phyloP scores from a whole-genome alignment of 1,139 yeast genomes.

The Yamadazyma membranifaciens region DNA sequence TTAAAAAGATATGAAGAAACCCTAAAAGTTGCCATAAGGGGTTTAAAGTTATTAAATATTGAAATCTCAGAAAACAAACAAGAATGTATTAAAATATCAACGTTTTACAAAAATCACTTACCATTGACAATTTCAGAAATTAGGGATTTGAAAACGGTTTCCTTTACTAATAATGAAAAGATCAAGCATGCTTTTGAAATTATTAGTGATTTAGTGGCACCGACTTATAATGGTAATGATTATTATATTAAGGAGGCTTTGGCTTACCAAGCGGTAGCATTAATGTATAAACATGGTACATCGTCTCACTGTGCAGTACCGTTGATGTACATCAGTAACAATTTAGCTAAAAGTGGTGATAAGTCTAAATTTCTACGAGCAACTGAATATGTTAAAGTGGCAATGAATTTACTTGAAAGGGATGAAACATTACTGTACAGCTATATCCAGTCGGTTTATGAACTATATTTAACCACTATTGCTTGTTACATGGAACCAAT shows the following conservation, averaged over 20 bases:
- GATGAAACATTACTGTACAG: conserved; percentile 35
- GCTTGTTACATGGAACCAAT: conserved; percentile 48
- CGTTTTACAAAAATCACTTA: conserved; percentile 26
- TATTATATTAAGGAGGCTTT: conserved; percentile 24
- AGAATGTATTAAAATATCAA: conserved; percentile 23
- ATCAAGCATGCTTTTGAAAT: conserved; percentile 40
- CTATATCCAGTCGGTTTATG: conserved; percentile 41
- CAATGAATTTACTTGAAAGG: conserved; percentile 36
- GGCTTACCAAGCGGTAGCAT: conserved; percentile 22
- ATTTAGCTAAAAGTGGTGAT: conserved; percentile 37
- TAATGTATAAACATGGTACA: conserved; percentile 25
- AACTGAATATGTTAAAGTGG: conserved; percentile 31
- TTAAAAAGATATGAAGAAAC: conserved; percentile 34
- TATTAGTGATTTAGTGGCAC: conserved; percentile 39
- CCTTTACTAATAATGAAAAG: conserved; percentile 26
- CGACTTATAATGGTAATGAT: conserved; percentile 28
- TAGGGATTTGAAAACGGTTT: conserved; percentile 27
- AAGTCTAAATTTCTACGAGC: conserved; percentile 26
- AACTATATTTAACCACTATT: conserved; percentile 40
- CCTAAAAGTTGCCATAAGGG: conserved; percentile 32
- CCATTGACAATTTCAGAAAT: conserved; percentile 47
- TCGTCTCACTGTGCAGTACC: conserved; percentile 28
- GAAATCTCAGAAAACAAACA: conserved; percentile 22
- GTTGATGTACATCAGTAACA: conserved; percentile 32
- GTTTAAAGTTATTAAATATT: conserved; percentile 30